These are phyloP conservation scores for Usnea hakonensis DNA, from an alignment of 495 filamentous ascomycete species.

Conservation along the genomic window DNA sequence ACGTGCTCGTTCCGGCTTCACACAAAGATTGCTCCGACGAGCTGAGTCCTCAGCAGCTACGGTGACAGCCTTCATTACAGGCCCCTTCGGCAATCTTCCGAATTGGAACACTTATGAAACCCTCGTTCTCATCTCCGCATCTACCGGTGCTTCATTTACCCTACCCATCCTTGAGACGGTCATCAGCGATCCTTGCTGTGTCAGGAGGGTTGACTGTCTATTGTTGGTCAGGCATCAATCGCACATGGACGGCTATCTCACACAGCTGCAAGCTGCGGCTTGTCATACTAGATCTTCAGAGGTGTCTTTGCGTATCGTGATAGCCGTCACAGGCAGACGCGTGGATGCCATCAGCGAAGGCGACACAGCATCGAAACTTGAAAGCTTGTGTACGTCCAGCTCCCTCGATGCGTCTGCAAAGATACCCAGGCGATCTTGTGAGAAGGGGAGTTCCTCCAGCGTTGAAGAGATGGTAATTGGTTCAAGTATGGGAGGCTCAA, in stretches of 20 bases:
- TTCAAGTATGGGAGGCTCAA: background rate
- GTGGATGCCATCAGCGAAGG: background rate
- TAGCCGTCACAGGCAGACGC: background rate
- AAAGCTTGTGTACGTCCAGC: background rate
- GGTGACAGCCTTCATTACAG: conserved; percentile 44
- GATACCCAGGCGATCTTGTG: background rate
- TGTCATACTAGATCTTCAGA: conserved; percentile 9
- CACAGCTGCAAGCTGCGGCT: conserved; percentile 11
- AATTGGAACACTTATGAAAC: conserved; percentile 53
- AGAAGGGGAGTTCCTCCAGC: background rate
- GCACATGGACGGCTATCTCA: conserved; percentile 5
- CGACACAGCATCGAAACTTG: background rate
- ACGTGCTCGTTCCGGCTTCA: conserved; percentile 51
- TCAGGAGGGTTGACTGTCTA: conserved; percentile 1
- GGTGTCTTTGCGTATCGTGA: background rate
- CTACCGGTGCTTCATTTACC: conserved; percentile 50
- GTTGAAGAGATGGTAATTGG: background rate
- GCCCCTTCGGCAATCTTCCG: conserved; percentile 51
- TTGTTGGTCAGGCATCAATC: conserved; percentile 1
- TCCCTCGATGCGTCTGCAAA: background rate
- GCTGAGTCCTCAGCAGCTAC: conserved; percentile 28
- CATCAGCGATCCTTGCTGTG: conserved; percentile 27
- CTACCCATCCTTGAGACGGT: conserved; percentile 50
- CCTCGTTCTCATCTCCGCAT: conserved; percentile 50
- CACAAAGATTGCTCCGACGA: conserved; percentile 45